phyloP scores from a whole-genome alignment of 2,329 filamentous ascomycete genomes.

The Beauveria bassiana region DNA sequence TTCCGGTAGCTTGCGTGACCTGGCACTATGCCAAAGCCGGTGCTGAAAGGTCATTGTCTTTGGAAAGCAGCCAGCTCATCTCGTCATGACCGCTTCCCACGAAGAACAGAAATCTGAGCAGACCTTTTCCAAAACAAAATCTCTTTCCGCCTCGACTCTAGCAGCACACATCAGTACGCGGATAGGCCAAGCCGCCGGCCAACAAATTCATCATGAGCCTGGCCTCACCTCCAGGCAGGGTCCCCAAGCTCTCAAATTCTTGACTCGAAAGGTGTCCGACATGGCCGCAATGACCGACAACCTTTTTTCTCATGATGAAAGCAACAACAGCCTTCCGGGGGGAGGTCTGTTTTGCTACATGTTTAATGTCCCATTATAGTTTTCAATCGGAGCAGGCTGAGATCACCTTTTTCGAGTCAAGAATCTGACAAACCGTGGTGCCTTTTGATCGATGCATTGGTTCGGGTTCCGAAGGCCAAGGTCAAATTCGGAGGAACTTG shows the following conservation, averaged over 20 bases:
- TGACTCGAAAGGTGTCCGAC: background rate
- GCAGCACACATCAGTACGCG: background rate
- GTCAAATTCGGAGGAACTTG: background rate
- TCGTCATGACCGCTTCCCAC: constrained; percentile 9
- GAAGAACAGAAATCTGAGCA: constrained; percentile 48
- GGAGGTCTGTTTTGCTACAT: constrained; percentile 6
- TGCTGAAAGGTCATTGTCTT: background rate
- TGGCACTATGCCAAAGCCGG: background rate
- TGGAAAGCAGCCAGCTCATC: background rate
- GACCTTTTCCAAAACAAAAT: constrained; percentile 10
- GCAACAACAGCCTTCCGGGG: background rate
- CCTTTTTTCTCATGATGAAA: constrained; percentile 7
- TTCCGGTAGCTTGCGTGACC: background rate
- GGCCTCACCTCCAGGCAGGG: background rate
- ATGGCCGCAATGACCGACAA: constrained; percentile 32
- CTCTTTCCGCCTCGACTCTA: background rate
- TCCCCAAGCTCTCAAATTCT: background rate
- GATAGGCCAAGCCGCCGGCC: background rate
- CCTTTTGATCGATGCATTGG: background rate
- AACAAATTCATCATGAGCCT: background rate
- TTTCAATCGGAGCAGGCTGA: constrained; percentile 46
- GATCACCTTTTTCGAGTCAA: background rate
- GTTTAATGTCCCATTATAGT: constrained; percentile 33
- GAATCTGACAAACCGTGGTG: background rate
- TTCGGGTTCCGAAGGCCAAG: background rate